Base-by-base conservation (phyloP, 2,329 filamentous ascomycete species). In the Aspergillus texensis region DNA sequence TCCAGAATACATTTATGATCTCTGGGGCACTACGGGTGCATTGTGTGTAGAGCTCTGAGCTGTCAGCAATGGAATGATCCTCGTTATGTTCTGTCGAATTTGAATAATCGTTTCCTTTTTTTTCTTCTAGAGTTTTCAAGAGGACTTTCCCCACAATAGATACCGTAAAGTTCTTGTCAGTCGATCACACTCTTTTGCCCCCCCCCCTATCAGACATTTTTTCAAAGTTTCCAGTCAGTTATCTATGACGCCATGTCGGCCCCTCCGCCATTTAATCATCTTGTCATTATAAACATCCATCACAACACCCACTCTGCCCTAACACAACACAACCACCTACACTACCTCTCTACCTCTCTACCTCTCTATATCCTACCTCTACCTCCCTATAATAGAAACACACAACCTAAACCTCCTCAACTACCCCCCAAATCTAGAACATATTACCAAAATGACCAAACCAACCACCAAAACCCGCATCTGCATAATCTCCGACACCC, bases 401-500 rank as follows among this genome's bases (percentile, higher is more conserved):
- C 9, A 50, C 14, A 34, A 26, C 26, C 50, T 41, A 46, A 36
- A 60, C 3, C 50, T 6, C 24, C 21, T 26, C 11, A 36, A 36
- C 5, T 3, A 39, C 36, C 36, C 16, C 36, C 12, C 28, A 50
- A 28, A 24, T 4, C 1, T 6, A 50, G 24, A 30, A 50, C 19
- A 24, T 24, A 24, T 24, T 24, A 24, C 21, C 26, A 32, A 14
- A 28, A 30, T 4, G 19, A 30, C 12, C 30, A 52, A 34, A 21
- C 34, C 14, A 46, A 61, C 60, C 30, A 70, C 78, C 45, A 79
- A 77, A 69, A 81, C 80, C 39, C 78, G 79, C 65, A 67, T 81
- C 63, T 76, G 74, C 66, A 74, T 81, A 63, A 73, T 82, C 63
- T 80, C 78, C 60, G 80, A 82, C 68, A 81, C 80, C 2, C 80